A percentile compares a stretch with the other conserved stretches of the same genome.
phyloP scores from a whole-genome alignment of 306 rosid species.

The Gastrolobium bilobum region DNA sequence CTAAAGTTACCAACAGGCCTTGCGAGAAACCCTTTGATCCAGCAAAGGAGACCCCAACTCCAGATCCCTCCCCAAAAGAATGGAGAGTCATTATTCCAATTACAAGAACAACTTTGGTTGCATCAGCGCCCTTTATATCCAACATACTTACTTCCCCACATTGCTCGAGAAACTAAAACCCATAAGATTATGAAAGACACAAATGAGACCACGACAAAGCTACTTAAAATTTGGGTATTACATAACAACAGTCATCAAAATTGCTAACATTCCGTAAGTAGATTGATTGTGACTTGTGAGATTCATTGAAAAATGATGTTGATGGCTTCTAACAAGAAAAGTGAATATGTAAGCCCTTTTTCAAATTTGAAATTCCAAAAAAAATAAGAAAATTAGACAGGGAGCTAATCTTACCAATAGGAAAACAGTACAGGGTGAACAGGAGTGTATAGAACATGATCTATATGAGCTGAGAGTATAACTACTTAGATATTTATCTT shows the following conservation, averaged over 20 bases:
- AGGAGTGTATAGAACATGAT: neutral
- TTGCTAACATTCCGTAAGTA: neutral
- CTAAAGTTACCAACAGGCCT: constrained; percentile 97
- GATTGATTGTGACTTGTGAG: neutral
- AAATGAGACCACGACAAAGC: constrained; percentile 41
- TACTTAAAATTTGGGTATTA: constrained; percentile 29
- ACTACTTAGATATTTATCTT: neutral
- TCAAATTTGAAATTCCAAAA: neutral
- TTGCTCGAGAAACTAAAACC: constrained; percentile 94
- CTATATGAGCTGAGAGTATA: neutral
- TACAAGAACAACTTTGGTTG: constrained; percentile 91
- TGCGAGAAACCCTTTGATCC: constrained; percentile 97
- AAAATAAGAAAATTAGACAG: neutral
- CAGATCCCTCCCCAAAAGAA: constrained; percentile 99
- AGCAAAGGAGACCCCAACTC: constrained; percentile 99
- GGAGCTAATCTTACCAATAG: neutral
- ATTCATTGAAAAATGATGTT: neutral
- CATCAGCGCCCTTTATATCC: constrained; percentile 99
- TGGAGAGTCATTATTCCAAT: constrained; percentile 99
- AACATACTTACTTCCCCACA: constrained; percentile 99
- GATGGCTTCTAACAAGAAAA: neutral
- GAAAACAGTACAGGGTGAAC: neutral
- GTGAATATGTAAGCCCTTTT: neutral
- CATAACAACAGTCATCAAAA: neutral
- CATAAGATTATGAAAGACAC: constrained; percentile 44